A percentile compares a stretch with the other conserved stretches of the same genome.
These are phyloP conservation scores for Paraphaeosphaeria sporulosa DNA, from an alignment of 2,329 filamentous ascomycete genomes.

Conservation along the genomic window DNA sequence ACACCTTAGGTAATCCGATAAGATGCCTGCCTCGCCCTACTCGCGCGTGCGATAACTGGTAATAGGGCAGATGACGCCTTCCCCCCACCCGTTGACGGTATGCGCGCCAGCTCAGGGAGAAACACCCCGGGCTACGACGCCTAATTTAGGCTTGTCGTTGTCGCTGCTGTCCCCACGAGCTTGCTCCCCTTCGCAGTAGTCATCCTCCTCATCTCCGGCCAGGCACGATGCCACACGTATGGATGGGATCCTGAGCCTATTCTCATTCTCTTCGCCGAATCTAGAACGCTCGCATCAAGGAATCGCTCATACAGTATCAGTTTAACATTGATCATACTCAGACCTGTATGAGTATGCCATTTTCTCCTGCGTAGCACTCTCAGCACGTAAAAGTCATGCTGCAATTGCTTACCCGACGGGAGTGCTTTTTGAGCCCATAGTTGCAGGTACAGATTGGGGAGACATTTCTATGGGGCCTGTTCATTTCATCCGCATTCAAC, in stretches of 20 bases:
- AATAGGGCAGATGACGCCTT: conserved; percentile 39
- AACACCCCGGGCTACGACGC: neutral
- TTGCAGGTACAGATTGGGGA: too few relatives aligned
- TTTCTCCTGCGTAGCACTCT: neutral
- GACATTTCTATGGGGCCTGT: neutral
- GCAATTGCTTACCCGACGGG: too few relatives aligned
- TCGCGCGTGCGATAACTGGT: conserved; percentile 10
- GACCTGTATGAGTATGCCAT: neutral
- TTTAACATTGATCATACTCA: too few relatives aligned
- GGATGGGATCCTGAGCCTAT: too few relatives aligned
- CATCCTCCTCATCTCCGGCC: too few relatives aligned
- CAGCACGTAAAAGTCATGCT: too few relatives aligned
- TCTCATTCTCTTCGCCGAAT: too few relatives aligned
- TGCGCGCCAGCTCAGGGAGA: neutral
- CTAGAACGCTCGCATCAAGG: too few relatives aligned
- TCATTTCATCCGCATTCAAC: neutral
- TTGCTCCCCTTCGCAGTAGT: neutral
- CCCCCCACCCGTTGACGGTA: conserved; percentile 38
- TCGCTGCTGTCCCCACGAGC: neutral
- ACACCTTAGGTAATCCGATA: neutral
- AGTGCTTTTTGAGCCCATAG: too few relatives aligned
- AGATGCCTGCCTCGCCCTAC: neutral
- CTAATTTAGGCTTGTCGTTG: neutral
- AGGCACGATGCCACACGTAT: too few relatives aligned
- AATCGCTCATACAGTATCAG: too few relatives aligned